Evolutionary conservation across 2,329 filamentous ascomycete species (phyloP).

Genomic region (Talaromyces albobiverticillius): DNA sequence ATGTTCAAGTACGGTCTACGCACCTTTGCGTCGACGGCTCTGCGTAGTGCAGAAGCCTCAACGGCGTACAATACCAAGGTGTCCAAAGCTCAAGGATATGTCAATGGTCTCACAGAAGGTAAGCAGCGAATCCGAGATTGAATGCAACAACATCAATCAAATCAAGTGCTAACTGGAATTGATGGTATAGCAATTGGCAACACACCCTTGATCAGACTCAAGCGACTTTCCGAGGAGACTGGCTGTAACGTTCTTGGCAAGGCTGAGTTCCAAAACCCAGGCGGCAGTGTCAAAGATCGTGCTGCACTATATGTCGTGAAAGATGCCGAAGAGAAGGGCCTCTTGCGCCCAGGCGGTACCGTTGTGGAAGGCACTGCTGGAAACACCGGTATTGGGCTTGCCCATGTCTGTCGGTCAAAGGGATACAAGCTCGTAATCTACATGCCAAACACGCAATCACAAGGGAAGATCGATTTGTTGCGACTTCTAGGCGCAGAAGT

Average conservation of each 20-base stretch:
- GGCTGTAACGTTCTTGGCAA: slow-evolving; percentile 94
- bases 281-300: slow-evolving; percentile 93
- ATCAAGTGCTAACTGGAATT: background rate
- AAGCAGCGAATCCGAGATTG: slow-evolving; percentile 24
- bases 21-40: slow-evolving; percentile 63
- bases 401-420: slow-evolving; percentile 87
- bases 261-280: slow-evolving; percentile 98
- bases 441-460: slow-evolving; percentile 98
- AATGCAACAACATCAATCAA: background rate
- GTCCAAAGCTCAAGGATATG: slow-evolving; percentile 74
- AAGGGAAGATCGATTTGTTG: slow-evolving; percentile 94
- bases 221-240: slow-evolving; percentile 82
- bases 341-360: slow-evolving; percentile 80
- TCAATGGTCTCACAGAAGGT: slow-evolving; percentile 80
- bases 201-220: slow-evolving; percentile 88
- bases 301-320: slow-evolving; percentile 91
- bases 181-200: slow-evolving; percentile 78
- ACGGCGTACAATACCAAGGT: slow-evolving; percentile 67
- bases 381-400: slow-evolving; percentile 96
- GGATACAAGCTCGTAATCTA: slow-evolving; percentile 97
- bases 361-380: slow-evolving; percentile 96
- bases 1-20: slow-evolving; percentile 72
- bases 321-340: slow-evolving; percentile 84
- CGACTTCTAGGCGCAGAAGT: slow-evolving; percentile 91
- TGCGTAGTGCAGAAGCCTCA: slow-evolving; percentile 51